phyloP scores from a whole-genome alignment of 495 filamentous ascomycete genomes.

The Penicillium tannophilum region DNA sequence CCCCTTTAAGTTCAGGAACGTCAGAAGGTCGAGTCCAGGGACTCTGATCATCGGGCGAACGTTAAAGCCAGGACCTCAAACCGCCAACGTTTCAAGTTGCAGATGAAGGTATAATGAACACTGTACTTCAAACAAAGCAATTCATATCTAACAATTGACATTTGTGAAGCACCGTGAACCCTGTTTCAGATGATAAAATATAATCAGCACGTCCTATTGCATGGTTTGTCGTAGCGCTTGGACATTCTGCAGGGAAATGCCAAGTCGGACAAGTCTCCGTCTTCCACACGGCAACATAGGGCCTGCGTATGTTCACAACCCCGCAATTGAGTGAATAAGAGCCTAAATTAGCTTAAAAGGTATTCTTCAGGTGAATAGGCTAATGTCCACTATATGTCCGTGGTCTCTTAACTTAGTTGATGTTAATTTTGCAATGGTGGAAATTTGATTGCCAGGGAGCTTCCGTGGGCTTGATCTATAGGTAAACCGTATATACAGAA shows the following conservation, averaged over 20 bases:
- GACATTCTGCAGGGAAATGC: background rate
- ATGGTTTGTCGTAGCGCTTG: background rate
- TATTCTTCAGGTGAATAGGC: background rate
- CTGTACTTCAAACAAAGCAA: background rate
- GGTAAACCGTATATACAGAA: background rate
- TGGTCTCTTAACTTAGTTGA: background rate
- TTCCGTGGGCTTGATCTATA: background rate
- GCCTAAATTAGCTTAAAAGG: background rate
- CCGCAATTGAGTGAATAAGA: background rate
- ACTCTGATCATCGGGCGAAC: too few species aligned
- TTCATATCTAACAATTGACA: background rate
- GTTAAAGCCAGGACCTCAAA: background rate
- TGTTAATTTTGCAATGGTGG: background rate
- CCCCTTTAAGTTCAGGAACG: background rate
- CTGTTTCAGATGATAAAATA: background rate
- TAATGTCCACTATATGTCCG: background rate
- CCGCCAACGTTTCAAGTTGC: slow-evolving; percentile 1
- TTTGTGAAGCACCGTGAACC: background rate
- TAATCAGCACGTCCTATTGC: background rate
- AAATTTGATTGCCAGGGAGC: background rate
- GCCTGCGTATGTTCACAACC: background rate
- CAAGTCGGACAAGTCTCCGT: background rate
- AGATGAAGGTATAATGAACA: background rate
- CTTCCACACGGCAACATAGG: background rate
- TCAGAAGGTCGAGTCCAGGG: background rate